Percentiles rank a stretch among this genome's conserved stretches.
phyloP scores from a whole-genome alignment of 148 eudicot species.

The Pouteria glomerata region DNA sequence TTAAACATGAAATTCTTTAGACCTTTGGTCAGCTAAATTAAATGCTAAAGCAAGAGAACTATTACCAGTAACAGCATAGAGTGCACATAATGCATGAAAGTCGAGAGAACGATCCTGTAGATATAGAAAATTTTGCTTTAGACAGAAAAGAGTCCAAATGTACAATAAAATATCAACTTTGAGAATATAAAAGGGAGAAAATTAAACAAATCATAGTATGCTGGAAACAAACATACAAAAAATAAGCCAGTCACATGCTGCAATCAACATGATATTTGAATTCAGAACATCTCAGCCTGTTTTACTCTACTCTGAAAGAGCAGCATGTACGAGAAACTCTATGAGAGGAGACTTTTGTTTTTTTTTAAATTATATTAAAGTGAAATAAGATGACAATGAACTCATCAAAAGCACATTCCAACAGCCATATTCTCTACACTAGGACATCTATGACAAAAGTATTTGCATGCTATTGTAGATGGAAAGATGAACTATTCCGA shows the following conservation, averaged over 20 bases:
- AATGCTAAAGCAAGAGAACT: slow-evolving; percentile 9
- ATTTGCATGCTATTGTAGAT: neutral
- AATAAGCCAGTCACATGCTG: neutral
- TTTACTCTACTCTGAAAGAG: neutral
- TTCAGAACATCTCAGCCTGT: neutral
- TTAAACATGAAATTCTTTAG: neutral
- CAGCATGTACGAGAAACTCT: neutral
- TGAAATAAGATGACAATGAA: no score
- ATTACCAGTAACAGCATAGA: slow-evolving; percentile 88
- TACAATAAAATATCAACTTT: neutral
- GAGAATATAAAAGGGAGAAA: neutral
- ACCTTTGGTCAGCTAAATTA: neutral
- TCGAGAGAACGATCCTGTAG: slow-evolving; percentile 92
- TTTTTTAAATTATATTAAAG: no score
- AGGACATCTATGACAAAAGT: neutral
- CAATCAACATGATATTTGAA: neutral
- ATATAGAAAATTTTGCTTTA: slow-evolving; percentile 20
- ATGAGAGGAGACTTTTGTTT: no score
- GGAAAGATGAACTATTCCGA: neutral
- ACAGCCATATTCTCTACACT: no score
- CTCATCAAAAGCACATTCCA: no score
- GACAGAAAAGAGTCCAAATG: neutral
- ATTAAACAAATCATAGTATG: neutral
- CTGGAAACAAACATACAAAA: neutral
- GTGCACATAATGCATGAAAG: slow-evolving; percentile 80